Percentiles rank a stretch among this genome's conserved stretches.
Conservation (phyloP, 495 filamentous ascomycete species). For the Xylona heveae region DNA sequence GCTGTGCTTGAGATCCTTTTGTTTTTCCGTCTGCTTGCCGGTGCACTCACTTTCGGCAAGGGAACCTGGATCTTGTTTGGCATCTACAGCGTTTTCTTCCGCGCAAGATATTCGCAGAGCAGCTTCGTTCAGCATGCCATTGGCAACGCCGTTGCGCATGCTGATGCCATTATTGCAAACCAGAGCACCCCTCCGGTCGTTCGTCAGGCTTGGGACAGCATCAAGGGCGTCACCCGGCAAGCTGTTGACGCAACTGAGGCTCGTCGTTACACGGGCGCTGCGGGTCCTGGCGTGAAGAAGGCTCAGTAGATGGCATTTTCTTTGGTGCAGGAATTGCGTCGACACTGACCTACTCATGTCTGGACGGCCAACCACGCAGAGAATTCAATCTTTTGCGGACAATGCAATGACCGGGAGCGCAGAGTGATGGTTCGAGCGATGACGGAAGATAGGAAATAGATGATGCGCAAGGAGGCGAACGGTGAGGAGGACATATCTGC, state of each 20-base stretch:
- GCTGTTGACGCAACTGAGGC: conserved; percentile 64
- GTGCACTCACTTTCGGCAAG: conserved; percentile 65
- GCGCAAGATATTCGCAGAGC: conserved; percentile 78
- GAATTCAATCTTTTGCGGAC: no score
- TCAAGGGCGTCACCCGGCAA: conserved; percentile 53
- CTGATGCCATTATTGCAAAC: conserved; percentile 63
- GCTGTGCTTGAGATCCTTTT: conserved; percentile 32
- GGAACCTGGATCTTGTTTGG: conserved; percentile 73
- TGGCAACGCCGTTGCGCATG: conserved; percentile 42
- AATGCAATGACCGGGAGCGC: no score
- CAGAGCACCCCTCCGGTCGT: conserved; percentile 73
- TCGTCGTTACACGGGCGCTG: conserved; percentile 38
- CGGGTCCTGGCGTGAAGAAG: conserved; percentile 15
- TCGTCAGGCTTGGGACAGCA: conserved; percentile 58
- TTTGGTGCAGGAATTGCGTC: no score
- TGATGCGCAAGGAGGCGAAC: no score
- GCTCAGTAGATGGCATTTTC: conserved; percentile 7
- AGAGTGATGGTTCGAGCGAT: no score
- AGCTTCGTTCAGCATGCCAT: conserved; percentile 72
- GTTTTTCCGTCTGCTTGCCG: conserved; percentile 60
- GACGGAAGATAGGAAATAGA: no score
- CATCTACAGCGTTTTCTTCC: conserved; percentile 81
- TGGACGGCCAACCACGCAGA: no score
- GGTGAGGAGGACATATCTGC: no score
- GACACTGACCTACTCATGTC: no score